A percentile compares a stretch with the other conserved stretches of the same genome.
Evolutionary conservation across 2,329 filamentous ascomycete species (phyloP).

Genomic region (Aspergillus tubingensis): DNA sequence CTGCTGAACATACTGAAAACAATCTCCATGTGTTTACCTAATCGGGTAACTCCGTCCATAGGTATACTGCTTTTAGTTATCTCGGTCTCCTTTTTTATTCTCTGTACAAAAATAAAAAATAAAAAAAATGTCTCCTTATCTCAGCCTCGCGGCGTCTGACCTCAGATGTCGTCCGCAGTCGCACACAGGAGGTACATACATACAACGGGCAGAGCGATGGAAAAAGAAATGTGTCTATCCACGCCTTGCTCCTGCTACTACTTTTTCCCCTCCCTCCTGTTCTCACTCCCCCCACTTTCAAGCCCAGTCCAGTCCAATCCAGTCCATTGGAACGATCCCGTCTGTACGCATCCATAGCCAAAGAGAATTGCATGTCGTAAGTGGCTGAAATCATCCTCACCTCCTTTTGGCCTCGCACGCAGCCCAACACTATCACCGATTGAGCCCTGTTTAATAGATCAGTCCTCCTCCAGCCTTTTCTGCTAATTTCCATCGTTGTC

Average conservation of each 20-base stretch:
- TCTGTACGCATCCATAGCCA: neutral
- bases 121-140: neutral
- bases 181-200: neutral
- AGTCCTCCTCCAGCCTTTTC: too few relatives aligned
- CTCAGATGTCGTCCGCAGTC: neutral
- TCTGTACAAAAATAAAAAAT: neutral
- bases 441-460: neutral
- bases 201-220: too few relatives aligned
- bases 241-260: too few relatives aligned
- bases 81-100: neutral
- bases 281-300: too few relatives aligned
- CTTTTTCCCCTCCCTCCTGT: too few relatives aligned
- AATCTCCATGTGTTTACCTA: neutral
- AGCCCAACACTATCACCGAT: neutral
- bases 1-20: neutral
- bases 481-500: too few relatives aligned
- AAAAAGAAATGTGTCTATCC: too few relatives aligned
- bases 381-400: neutral
- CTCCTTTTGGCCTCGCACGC: neutral
- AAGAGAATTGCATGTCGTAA: neutral
- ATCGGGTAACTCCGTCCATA: neutral
- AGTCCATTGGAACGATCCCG: neutral
- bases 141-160: constrained; percentile 1
- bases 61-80: too few relatives aligned
- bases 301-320: neutral